These are phyloP conservation scores for Aspergillus olivimuriae DNA, from an alignment of 495 filamentous ascomycete species.

Conservation along the genomic window DNA sequence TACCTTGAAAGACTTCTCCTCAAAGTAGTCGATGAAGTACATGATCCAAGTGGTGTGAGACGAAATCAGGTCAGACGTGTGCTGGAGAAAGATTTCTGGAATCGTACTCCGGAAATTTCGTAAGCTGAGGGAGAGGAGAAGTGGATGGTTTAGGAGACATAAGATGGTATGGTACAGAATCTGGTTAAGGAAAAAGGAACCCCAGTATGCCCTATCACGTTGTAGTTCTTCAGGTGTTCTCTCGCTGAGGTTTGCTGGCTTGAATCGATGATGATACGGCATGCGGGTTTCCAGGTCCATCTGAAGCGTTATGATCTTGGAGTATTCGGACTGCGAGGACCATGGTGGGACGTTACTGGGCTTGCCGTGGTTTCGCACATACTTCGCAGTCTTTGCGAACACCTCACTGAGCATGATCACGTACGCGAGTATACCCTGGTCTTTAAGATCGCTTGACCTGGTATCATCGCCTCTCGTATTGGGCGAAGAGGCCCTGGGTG, in stretches of 20 bases:
- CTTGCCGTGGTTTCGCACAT: constrained; percentile 38
- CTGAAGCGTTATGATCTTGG: constrained; percentile 39
- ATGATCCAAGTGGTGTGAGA: constrained; percentile 45
- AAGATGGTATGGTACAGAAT: constrained; percentile 45
- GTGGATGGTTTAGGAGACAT: constrained; percentile 42
- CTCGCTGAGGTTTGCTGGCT: constrained; percentile 36
- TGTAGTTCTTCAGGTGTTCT: constrained; percentile 34
- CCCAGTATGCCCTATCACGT: constrained; percentile 39
- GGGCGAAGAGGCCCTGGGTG: constrained; percentile 19
- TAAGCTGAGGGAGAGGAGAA: constrained; percentile 39
- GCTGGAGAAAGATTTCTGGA: constrained; percentile 45
- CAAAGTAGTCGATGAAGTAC: constrained; percentile 42
- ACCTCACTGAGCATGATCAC: constrained; percentile 40
- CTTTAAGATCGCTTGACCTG: constrained; percentile 24
- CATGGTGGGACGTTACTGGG: constrained; percentile 40
- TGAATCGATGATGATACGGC: constrained; percentile 41
- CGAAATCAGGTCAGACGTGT: constrained; percentile 41
- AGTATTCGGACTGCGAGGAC: constrained; percentile 45
- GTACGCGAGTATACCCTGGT: constrained; percentile 43
- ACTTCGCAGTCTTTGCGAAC: constrained; percentile 38
- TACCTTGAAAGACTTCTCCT: constrained; percentile 34
- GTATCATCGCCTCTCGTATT: constrained; percentile 12
- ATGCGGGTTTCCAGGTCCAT: constrained; percentile 45
- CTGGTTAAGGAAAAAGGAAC: constrained; percentile 43
- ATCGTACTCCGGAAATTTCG: constrained; percentile 41